Percentiles rank a stretch among this genome's conserved stretches.
These are phyloP conservation scores for Cercospora sp. DNA, from an alignment of 2,329 filamentous ascomycete species.

Conservation along the genomic window DNA sequence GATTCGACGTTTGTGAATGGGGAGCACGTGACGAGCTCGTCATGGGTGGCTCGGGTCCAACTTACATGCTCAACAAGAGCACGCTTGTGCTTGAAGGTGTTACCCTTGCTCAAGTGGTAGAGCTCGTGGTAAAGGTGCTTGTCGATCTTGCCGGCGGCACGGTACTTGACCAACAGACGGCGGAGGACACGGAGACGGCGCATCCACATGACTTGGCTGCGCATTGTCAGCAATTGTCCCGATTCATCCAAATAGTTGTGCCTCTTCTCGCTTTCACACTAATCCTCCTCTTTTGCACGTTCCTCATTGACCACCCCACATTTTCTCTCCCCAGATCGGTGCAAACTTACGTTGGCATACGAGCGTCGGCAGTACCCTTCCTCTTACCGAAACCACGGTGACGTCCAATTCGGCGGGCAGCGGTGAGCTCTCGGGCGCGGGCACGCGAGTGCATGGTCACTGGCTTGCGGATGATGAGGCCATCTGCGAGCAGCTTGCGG, in stretches of 20 bases:
- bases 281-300: background rate
- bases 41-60: conserved; percentile 41
- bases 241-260: background rate
- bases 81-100: conserved; percentile 99
- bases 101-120: conserved; percentile 99
- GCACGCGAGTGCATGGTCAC: conserved; percentile 99
- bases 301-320: background rate
- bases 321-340: background rate
- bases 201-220: conserved; percentile 98
- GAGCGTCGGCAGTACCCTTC: conserved; percentile 99
- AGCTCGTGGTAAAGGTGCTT: conserved; percentile 99
- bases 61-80: conserved; percentile 99
- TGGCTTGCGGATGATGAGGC: conserved; percentile 99
- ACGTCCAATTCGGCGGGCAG: conserved; percentile 89
- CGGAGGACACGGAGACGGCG: conserved; percentile 98
- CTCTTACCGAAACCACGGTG: conserved; percentile 99
- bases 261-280: background rate
- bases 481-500: conserved; percentile 99
- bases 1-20: conserved; percentile 7
- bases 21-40: conserved; percentile 39
- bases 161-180: conserved; percentile 99
- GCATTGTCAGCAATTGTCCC: conserved; percentile 38
- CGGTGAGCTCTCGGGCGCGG: conserved; percentile 91
- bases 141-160: conserved; percentile 99
- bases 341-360: conserved; percentile 87